Base-by-base conservation (phyloP, 495 filamentous ascomycete genomes). In the Thermochaetoides thermophila region DNA sequence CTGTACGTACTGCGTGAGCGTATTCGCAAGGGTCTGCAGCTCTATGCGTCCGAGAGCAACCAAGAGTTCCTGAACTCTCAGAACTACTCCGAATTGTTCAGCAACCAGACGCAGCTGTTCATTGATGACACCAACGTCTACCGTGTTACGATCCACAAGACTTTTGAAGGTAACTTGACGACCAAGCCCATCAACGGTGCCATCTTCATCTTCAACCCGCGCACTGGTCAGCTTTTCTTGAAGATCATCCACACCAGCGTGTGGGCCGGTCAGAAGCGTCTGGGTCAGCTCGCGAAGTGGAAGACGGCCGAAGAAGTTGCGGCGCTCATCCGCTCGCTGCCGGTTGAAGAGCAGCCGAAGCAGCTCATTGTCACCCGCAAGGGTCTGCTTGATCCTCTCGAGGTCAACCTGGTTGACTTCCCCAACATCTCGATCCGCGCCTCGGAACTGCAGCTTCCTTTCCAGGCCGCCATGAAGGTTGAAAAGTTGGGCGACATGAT, bases 191-290 rank as follows among this genome's bases (percentile, higher is more conserved):
- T 99, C 64, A 99, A 99, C 58, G 91, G 91, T 50, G 91, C 91
- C 21, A 99, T 99, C 50, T 96, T 99, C 64, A 96, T 99, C 59
- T 94, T 99, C 74, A 99, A 96, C 50, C 91, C 91, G 12, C 76
- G 91, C 29, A 96, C 91, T 41, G 91, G 91, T 20, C 91, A 99
- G 48, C 61, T 99, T 13, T 99, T 99, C 72, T 57, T 99, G 46
- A 99, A 99, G 73, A 95, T 99, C 50, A 99, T 99, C 44, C 91
- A 99, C 61, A 99, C 91, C 3, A 95, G 86, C 47, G 91, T 99
- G 24, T 99, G 91, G 91, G 91, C 91, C 21, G 91, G 91, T 25
- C 91, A 99, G 57, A 99, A 99, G 59, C 91, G 91, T 80, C 68
- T 99, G 11, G 91, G 91, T 39, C 91, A 99, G 58, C 61, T 99